Evolutionary conservation across 352 stramenopile species (phyloP).

Genomic region (Phytophthora ramorum): DNA sequence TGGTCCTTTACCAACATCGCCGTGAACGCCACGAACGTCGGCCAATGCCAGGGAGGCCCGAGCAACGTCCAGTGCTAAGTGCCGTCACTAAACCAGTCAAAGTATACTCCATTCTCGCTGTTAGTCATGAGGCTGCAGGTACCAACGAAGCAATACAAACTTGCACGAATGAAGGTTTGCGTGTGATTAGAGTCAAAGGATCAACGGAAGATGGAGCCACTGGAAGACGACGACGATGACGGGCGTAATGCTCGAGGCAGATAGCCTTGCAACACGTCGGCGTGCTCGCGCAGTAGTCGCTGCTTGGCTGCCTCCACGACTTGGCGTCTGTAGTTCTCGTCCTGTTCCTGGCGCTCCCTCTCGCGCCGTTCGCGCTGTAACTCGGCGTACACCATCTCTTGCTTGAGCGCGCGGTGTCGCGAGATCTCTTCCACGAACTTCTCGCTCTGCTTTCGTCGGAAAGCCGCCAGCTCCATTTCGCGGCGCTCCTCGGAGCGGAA

Average conservation of each 20-base stretch:
- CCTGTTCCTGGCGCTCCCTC: constrained; percentile 58
- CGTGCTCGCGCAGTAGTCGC: constrained; percentile 86
- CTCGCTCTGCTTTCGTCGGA: constrained; percentile 68
- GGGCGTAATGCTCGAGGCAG: constrained; percentile 50
- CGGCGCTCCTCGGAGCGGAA: constrained; percentile 70
- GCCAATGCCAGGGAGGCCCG: constrained; percentile 10
- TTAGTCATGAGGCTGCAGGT: too few relatives aligned
- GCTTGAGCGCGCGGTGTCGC: constrained; percentile 63
- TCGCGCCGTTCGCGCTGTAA: constrained; percentile 81
- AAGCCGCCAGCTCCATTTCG: constrained; percentile 70
- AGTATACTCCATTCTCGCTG: too few relatives aligned
- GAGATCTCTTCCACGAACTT: constrained; percentile 70
- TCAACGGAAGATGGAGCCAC: constrained; percentile 37
- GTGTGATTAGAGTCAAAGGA: constrained; percentile 15
- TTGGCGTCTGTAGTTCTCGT: constrained; percentile 84
- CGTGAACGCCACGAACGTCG: constrained; percentile 23
- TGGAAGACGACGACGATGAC: constrained; percentile 46
- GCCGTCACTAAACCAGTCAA: too few relatives aligned
- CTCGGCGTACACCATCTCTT: constrained; percentile 80
- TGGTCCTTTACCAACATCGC: constrained; percentile 22
- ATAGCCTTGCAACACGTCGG: constrained; percentile 83
- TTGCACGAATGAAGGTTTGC: constrained; percentile 21
- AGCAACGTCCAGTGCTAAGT: constrained; percentile 27
- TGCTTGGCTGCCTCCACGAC: constrained; percentile 89
- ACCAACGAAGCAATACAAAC: constrained; percentile 30